These are phyloP conservation scores for Phaffia rhodozyma DNA, from an alignment of 1,284 basidiomycete genomes.

Conservation along the genomic window DNA sequence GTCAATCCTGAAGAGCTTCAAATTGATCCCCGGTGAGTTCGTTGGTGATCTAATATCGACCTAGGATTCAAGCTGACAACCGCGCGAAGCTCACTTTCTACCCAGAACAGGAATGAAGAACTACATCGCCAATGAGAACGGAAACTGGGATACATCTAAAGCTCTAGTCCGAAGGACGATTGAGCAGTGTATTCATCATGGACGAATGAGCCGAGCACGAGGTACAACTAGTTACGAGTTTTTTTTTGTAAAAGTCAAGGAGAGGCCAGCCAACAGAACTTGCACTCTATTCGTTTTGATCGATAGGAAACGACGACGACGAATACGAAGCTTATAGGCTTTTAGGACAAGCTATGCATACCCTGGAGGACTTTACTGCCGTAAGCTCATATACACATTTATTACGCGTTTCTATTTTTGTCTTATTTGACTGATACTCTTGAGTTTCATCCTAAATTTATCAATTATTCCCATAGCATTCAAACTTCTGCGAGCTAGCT, in stretches of 20 bases:
- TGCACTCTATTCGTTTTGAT: conserved; percentile 45
- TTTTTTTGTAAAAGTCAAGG: too few species aligned
- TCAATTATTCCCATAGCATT: conserved; percentile 80
- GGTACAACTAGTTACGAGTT: too few species aligned
- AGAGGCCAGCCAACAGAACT: conserved; percentile 39
- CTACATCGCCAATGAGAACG: conserved; percentile 41
- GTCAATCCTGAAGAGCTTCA: conserved; percentile 67
- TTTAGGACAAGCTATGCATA: conserved; percentile 49
- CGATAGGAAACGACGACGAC: conserved; percentile 51
- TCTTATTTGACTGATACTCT: too few species aligned
- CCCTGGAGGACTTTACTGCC: conserved; percentile 10
- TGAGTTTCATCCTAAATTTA: not conserved
- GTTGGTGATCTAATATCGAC: too few species aligned
- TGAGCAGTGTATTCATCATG: conserved; percentile 54
- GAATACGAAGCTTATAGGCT: conserved; percentile 72
- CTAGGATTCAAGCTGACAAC: too few species aligned
- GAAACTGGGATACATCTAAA: conserved; percentile 77
- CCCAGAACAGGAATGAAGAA: conserved; percentile 16
- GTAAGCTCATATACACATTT: not conserved
- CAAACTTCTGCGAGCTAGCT: conserved; percentile 67
- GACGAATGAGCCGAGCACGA: conserved; percentile 22
- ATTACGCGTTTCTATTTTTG: not conserved
- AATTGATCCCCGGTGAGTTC: conserved; percentile 50
- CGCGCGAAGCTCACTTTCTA: too few species aligned
- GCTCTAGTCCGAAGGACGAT: conserved; percentile 66